A percentile compares a stretch with the other conserved stretches of the same genome.
Conservation (phyloP, 148 eudicot species). For the Selenicereus undatus region DNA sequence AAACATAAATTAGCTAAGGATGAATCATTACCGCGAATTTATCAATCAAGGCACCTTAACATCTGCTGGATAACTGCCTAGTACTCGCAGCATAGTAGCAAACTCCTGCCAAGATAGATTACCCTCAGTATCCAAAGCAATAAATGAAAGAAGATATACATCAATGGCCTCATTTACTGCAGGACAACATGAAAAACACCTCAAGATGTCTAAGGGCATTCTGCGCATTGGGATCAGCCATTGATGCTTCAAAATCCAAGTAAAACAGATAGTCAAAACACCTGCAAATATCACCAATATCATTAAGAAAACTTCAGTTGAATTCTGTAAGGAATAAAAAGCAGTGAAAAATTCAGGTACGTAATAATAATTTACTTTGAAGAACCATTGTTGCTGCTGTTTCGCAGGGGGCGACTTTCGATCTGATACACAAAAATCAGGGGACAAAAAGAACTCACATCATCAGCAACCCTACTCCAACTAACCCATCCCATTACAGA, state of each 20-base stretch:
- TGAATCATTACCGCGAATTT: slow-evolving; percentile 8
- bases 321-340: slow-evolving; percentile 1
- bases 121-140: background rate
- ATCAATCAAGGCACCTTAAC: slow-evolving; percentile 39
- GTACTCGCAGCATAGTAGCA: slow-evolving; percentile 62
- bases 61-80: slow-evolving; percentile 72
- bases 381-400: slow-evolving; percentile 31
- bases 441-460: background rate
- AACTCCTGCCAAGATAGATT: slow-evolving; percentile 45
- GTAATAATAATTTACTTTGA: slow-evolving; percentile 24
- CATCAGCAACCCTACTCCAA: background rate
- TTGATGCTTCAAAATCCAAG: slow-evolving; percentile 69
- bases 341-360: background rate
- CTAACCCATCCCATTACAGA: background rate
- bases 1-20: slow-evolving; percentile 7
- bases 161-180: background rate
- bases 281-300: slow-evolving; percentile 25
- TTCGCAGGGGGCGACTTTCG: slow-evolving; percentile 54
- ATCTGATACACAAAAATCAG: slow-evolving; percentile 26
- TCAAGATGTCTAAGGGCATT: slow-evolving; percentile 61
- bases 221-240: slow-evolving; percentile 66
- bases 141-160: background rate
- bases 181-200: slow-evolving; percentile 22
- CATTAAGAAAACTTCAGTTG: background rate
- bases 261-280: slow-evolving; percentile 58